Evolutionary conservation across 2,329 filamentous ascomycete species (phyloP).

Genomic region (Paraphaeosphaeria minitans): DNA sequence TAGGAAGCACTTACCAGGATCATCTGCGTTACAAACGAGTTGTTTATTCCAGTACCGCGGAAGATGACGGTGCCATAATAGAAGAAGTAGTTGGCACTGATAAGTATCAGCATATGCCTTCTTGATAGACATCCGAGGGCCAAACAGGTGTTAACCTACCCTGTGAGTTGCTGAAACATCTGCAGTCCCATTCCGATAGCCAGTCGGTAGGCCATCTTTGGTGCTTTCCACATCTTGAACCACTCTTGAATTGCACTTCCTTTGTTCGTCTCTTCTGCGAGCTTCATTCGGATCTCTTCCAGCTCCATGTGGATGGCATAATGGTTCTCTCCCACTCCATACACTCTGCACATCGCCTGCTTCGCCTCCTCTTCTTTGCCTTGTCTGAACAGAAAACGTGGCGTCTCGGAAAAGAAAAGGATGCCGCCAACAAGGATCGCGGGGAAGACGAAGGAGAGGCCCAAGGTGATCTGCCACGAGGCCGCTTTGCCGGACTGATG

Average conservation of each 20-base stretch:
- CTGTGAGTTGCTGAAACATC: conserved; percentile 70
- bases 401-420: conserved; percentile 59
- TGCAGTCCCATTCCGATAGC: conserved; percentile 66
- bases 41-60: conserved; percentile 44
- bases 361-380: conserved; percentile 57
- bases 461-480: conserved; percentile 68
- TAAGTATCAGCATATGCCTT: conserved; percentile 11
- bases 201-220: conserved; percentile 69
- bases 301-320: conserved; percentile 58
- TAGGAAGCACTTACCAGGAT: conserved; percentile 44
- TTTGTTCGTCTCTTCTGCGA: conserved; percentile 54
- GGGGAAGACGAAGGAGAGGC: conserved; percentile 60
- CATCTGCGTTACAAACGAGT: conserved; percentile 53
- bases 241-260: conserved; percentile 53
- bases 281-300: conserved; percentile 59
- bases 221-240: conserved; percentile 66
- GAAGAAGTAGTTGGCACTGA: conserved; percentile 66
- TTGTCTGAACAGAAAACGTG: conserved; percentile 61
- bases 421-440: conserved; percentile 59
- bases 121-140: no score
- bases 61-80: conserved; percentile 55
- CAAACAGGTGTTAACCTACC: no score
- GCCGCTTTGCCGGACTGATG: conserved; percentile 49
- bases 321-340: conserved; percentile 61
- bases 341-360: conserved; percentile 57